These are phyloP conservation scores for Paecilomyces variotii DNA, from an alignment of 2,329 filamentous ascomycete species.

Conservation along the genomic window DNA sequence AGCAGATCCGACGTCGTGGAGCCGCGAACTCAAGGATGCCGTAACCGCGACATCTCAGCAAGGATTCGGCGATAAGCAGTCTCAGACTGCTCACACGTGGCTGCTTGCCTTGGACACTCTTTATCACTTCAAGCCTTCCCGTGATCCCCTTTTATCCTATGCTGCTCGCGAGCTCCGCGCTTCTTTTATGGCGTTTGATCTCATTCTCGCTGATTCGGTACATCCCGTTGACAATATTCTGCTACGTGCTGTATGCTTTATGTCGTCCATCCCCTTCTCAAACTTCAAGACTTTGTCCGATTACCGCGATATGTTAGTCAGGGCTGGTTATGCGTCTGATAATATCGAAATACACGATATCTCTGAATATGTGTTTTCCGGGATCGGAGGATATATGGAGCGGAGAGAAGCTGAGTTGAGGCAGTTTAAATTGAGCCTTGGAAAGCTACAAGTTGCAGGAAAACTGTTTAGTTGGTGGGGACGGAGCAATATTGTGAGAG, in stretches of 20 bases:
- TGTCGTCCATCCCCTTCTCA: conserved; percentile 42
- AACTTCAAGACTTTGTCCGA: conserved; percentile 42
- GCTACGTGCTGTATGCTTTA: conserved; percentile 37
- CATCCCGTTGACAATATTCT: conserved; percentile 21
- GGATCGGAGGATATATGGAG: conserved; percentile 39
- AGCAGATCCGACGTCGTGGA: conserved; percentile 40
- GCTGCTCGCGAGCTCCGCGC: conserved; percentile 37
- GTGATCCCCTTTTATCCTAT: conserved; percentile 39
- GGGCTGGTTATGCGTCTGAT: conserved; percentile 40
- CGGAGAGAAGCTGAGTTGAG: conserved; percentile 26
- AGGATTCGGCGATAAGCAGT: not conserved
- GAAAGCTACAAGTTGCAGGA: conserved; percentile 25
- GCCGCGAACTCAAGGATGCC: conserved; percentile 13
- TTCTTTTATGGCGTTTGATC: conserved; percentile 49
- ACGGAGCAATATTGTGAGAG: conserved; percentile 27
- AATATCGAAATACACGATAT: conserved; percentile 43
- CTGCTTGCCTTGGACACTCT: conserved; percentile 49
- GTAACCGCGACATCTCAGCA: conserved; percentile 2
- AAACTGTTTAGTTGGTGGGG: conserved; percentile 38
- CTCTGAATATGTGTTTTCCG: conserved; percentile 46
- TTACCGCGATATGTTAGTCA: conserved; percentile 40
- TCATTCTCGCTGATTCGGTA: conserved; percentile 31
- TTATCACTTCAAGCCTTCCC: conserved; percentile 50
- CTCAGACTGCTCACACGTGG: conserved; percentile 35
- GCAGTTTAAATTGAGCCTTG: conserved; percentile 29